Conservation (phyloP, 306 rosid genomes). For the Dalbergia cultrata region DNA sequence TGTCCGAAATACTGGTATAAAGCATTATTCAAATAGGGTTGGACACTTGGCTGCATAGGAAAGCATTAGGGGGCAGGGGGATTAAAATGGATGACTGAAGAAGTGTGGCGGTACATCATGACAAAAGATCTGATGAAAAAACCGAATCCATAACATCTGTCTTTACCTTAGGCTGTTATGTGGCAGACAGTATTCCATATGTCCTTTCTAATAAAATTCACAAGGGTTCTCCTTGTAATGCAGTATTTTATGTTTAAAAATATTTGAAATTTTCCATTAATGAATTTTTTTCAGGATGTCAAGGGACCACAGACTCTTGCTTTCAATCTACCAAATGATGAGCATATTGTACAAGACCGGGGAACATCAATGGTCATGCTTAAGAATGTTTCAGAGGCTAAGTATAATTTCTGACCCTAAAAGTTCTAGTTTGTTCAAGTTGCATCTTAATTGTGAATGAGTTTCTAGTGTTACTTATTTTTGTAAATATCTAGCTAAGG, state of each 20-base stretch:
- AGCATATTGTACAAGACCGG: slow-evolving; percentile 83
- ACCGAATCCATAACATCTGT: slow-evolving; percentile 25
- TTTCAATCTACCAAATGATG: slow-evolving; percentile 96
- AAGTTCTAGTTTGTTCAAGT: slow-evolving; percentile 36
- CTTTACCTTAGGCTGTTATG: slow-evolving; percentile 41
- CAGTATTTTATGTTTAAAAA: slow-evolving; percentile 21
- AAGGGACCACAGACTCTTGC: slow-evolving; percentile 98
- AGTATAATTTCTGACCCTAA: slow-evolving; percentile 61
- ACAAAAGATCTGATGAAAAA: slow-evolving; percentile 27
- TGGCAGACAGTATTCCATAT: slow-evolving; percentile 3
- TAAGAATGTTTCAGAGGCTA: slow-evolving; percentile 97
- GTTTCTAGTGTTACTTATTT: slow-evolving; percentile 27
- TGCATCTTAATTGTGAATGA: slow-evolving; percentile 34
- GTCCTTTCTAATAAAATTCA: slow-evolving; percentile 10
- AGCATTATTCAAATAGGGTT: slow-evolving; percentile 8
- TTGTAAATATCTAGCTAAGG: slow-evolving; percentile 16
- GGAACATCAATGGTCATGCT: slow-evolving; percentile 99
- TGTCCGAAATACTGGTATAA: not conserved
- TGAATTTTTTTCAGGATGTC: slow-evolving; percentile 75
- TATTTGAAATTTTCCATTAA: slow-evolving; percentile 31
- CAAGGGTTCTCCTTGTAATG: slow-evolving; percentile 10
- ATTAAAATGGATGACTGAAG: slow-evolving; percentile 8
- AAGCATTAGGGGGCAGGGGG: not conserved
- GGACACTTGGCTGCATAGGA: not conserved
- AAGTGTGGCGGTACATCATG: slow-evolving; percentile 14